Evolutionary conservation across 768 basidiomycete genomes (phyloP), one percentile per base, ranked within the genome.

Genomic region (Xanthoconium purpureum): DNA sequence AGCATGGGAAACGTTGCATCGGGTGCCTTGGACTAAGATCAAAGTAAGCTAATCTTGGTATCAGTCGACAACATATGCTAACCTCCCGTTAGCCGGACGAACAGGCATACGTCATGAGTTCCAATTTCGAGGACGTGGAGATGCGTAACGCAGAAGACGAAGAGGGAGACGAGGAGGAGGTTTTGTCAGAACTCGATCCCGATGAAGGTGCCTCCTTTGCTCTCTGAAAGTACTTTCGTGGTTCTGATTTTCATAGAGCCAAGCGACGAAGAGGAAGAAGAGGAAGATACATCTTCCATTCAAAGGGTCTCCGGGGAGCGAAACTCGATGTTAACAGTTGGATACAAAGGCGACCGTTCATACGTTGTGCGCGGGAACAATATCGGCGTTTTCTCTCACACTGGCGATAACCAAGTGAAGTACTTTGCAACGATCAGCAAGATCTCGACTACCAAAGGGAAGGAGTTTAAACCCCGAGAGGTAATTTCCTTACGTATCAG

Each of bases 341-440:
- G 96, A 12, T 95, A 97, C 79, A 94, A 92, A 74, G 91, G 94
- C 57, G 94, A 97, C 65, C 81, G 95, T 30, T 93, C 94, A 12
- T 97, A 92, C 66, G 94, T 98, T 55, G 87, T 93, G 36, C 86
- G 94, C 44, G 95, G 94, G 39, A 89, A 84, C 73, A 91, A 88
- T 66, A 94, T 97, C 50, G 93, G 93, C 15, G 91, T 94, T 28
- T 97, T 95, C 77, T 85, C 81, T 54, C 89, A 89, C 65, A 79
- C 83, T 3, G 80, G 76, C 20, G 82, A 84, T 51, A 78, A 84
- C 59, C 78, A 85, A 59, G 83, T 97, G 68, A 89, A 90, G 69
- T 96, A 93, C 70, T 81, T 84, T 56, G 91, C 89, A 3, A 91
- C 91, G 14, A 96, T 98, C 67, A 86, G 85, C 71, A 87, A 91